A percentile compares a stretch with the other conserved stretches of the same genome.
Evolutionary conservation across 495 filamentous ascomycete genomes (phyloP).

Genomic region (Ramalina peruviana): DNA sequence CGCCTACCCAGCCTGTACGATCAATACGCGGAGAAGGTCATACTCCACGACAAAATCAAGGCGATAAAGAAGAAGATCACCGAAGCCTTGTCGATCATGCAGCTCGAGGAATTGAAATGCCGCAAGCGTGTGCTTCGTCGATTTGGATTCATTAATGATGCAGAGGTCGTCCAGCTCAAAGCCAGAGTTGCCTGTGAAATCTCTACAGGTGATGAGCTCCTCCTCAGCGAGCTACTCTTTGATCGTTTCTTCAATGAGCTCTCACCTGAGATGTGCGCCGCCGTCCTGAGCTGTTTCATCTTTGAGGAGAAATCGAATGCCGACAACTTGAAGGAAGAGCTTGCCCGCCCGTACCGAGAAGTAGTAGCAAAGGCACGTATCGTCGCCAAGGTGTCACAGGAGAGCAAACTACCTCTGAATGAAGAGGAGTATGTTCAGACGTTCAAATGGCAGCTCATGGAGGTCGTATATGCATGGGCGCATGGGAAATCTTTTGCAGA

Average conservation of each 20-base stretch:
- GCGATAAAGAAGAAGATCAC: slow-evolving; percentile 72
- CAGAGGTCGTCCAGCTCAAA: slow-evolving; percentile 88
- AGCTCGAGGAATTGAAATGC: slow-evolving; percentile 89
- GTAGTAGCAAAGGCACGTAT: slow-evolving; percentile 72
- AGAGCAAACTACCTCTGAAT: slow-evolving; percentile 79
- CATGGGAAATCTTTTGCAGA: slow-evolving; percentile 83
- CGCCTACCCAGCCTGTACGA: slow-evolving; percentile 69
- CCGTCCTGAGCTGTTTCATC: slow-evolving; percentile 81
- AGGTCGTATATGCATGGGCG: slow-evolving; percentile 89
- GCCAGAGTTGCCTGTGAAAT: slow-evolving; percentile 96
- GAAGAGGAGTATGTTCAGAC: slow-evolving; percentile 82
- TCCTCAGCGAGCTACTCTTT: slow-evolving; percentile 85
- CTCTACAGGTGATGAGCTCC: slow-evolving; percentile 78
- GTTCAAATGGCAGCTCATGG: slow-evolving; percentile 91
- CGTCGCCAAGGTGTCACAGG: slow-evolving; percentile 82
- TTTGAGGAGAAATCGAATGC: slow-evolving; percentile 84
- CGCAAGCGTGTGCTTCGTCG: slow-evolving; percentile 92
- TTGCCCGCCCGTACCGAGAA: slow-evolving; percentile 70
- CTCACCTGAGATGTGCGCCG: slow-evolving; percentile 69
- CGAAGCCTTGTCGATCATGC: slow-evolving; percentile 69
- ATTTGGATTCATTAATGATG: slow-evolving; percentile 89
- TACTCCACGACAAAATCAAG: slow-evolving; percentile 65
- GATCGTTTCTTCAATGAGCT: slow-evolving; percentile 97
- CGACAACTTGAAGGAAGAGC: slow-evolving; percentile 59
- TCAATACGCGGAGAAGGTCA: slow-evolving; percentile 68